Evolutionary conservation across 1,139 yeast species (phyloP).

Genomic region (Lodderomyces pseudojiufengensis): DNA sequence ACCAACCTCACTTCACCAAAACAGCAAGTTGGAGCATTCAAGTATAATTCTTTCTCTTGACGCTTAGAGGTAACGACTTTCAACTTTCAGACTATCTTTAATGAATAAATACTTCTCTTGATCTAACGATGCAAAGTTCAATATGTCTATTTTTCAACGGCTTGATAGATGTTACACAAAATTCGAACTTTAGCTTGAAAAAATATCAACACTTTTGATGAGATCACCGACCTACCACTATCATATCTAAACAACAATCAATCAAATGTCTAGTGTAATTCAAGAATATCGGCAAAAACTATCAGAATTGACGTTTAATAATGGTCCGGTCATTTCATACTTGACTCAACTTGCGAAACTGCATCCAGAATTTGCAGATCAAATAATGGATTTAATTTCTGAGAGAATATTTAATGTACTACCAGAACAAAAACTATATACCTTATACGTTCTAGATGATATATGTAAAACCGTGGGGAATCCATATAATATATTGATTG

Average conservation of each 20-base stretch:
- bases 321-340: conserved; percentile 83
- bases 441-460: conserved; percentile 85
- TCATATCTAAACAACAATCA: neutral
- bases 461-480: conserved; percentile 86
- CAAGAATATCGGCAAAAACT: conserved; percentile 66
- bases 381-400: conserved; percentile 70
- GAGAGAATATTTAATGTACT: conserved; percentile 50
- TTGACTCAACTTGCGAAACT: conserved; percentile 88
- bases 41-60: too few species aligned
- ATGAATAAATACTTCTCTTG: too few species aligned
- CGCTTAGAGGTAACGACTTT: too few species aligned
- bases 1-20: too few species aligned
- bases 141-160: too few species aligned
- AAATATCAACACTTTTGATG: too few species aligned
- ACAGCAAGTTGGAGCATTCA: too few species aligned
- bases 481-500: conserved; percentile 77
- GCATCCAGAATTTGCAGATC: conserved; percentile 70
- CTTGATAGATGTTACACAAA: too few species aligned
- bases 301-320: conserved; percentile 78
- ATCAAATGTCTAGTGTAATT: conserved; percentile 20
- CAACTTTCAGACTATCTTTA: too few species aligned
- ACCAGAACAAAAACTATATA: conserved; percentile 80
- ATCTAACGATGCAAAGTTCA: too few species aligned
- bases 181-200: too few species aligned
- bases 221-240: too few species aligned